phyloP scores from a whole-genome alignment of 331 rosid species.

The Quercus phellos region DNA sequence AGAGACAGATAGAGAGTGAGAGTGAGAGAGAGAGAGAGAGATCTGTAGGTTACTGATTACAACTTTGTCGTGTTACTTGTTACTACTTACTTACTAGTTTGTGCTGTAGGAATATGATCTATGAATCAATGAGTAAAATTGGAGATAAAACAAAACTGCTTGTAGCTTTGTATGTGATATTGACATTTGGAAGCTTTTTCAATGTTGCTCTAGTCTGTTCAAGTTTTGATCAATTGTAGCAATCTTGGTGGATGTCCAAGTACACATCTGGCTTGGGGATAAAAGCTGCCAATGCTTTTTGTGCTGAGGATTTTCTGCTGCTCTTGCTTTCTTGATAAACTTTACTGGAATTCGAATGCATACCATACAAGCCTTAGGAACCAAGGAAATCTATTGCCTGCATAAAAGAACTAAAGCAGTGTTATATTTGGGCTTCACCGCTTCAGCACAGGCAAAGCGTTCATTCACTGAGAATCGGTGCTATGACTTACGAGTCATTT shows the following conservation, averaged over 20 bases:
- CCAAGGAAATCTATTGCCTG: too few relatives aligned
- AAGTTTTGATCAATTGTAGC: slow-evolving; percentile 20
- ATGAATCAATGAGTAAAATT: slow-evolving; percentile 39
- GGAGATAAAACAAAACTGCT: slow-evolving; percentile 35
- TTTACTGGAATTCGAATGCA: too few relatives aligned
- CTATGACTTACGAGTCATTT: too few relatives aligned
- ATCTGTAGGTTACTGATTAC: slow-evolving; percentile 25
- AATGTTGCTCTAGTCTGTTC: slow-evolving; percentile 22
- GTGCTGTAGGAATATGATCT: slow-evolving; percentile 60
- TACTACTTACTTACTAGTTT: slow-evolving; percentile 55
- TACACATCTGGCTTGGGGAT: too few relatives aligned
- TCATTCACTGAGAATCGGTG: too few relatives aligned
- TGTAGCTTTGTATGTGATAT: slow-evolving; percentile 50
- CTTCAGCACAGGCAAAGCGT: too few relatives aligned
- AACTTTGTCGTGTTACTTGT: slow-evolving; percentile 29
- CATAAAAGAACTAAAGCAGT: too few relatives aligned
- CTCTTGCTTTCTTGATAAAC: too few relatives aligned
- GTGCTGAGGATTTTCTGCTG: too few relatives aligned
- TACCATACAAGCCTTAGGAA: too few relatives aligned
- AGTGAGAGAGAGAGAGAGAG: slow-evolving; percentile 8
- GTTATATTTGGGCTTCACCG: too few relatives aligned
- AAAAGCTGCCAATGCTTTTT: too few relatives aligned
- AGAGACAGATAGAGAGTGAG: background rate
- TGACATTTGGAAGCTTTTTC: slow-evolving; percentile 50
- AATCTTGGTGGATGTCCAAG: background rate